Evolutionary conservation across 2,329 filamentous ascomycete species (phyloP), one percentile per base, ranked within the genome.

Genomic region (Harringtonia lauricola): DNA sequence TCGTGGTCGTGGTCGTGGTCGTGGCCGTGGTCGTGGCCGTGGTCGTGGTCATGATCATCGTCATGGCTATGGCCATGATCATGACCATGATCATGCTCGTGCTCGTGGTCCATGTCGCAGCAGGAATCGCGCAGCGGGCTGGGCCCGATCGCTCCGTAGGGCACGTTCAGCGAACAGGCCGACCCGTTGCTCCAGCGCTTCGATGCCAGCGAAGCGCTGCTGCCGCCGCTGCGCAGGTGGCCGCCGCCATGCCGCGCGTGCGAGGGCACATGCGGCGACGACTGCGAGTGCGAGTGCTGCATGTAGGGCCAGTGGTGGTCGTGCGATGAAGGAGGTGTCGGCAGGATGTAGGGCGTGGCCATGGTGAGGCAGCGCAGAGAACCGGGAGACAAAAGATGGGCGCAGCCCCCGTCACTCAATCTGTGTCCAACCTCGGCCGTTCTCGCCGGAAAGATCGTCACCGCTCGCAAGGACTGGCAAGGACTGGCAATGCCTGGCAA

Each of bases 281-380:
- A 61, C 35, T 61, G 59, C 13, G 60, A 57, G 43, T 57, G 54
- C 19, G 39, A 28, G 21, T 47, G 44, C 31, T 68, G 62, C 37
- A 63, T 57, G 50, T 57, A 56, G 26, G 57, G 52, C 19, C 47
- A 51, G 35, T 57, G 57, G 35, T 57, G 57, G 39, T 64, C 64
- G 43, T 67, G 61, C 51, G 39, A 24, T 10, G 21, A 72, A 65
- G 45, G 50, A 69, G 69, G 42, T 68, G 70, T 65, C n/a, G 73
- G 73, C 43, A 77, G 58, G 41, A 66, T 63, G 55, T 74, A 77
- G 19, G 73, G 29, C 3, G 49, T 68, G 31, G 72, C 69, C 47
- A 69, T 65, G 68, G 73, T 73, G 45, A 10, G 24, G 7, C 24
- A 26, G 46, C 59, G 38, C n/a, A 17, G 14, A 18, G 12, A 14